Conservation (phyloP, 805 yeast genomes). For the Sugiyamaella valdiviana region DNA sequence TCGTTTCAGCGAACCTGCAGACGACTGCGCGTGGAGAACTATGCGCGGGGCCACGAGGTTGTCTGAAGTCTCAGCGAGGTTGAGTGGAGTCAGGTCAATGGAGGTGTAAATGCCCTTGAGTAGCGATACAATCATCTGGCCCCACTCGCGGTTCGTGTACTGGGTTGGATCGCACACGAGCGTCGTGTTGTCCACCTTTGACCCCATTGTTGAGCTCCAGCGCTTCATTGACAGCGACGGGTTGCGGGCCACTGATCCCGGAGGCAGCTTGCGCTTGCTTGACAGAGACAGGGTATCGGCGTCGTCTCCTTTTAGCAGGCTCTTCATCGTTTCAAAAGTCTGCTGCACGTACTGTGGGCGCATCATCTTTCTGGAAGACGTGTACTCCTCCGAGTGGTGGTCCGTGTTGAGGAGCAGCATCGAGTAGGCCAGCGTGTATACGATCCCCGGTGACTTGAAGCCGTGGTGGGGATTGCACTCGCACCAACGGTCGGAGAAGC, state of each 20-base stretch:
- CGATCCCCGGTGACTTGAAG: slow-evolving; percentile 47
- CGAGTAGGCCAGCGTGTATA: slow-evolving; percentile 67
- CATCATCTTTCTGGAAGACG: slow-evolving; percentile 29
- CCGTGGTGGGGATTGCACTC: slow-evolving; percentile 42
- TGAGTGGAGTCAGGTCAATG: slow-evolving; percentile 22
- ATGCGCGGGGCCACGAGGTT: slow-evolving; percentile 3
- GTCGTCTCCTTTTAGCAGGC: slow-evolving; percentile 13
- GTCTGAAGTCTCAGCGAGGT: slow-evolving; percentile 13
- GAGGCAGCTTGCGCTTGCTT: background rate
- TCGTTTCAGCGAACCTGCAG: slow-evolving; percentile 12
- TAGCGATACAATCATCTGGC: slow-evolving; percentile 12
- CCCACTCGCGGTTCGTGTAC: slow-evolving; percentile 20
- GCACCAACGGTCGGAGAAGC: slow-evolving; percentile 61
- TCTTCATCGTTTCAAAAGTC: slow-evolving; percentile 19
- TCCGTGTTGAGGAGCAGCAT: slow-evolving; percentile 72
- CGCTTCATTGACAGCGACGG: slow-evolving; percentile 12
- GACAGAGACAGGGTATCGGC: slow-evolving; percentile 9
- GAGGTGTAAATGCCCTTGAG: slow-evolving; percentile 21
- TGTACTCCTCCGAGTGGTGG: slow-evolving; percentile 47
- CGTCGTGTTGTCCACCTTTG: slow-evolving; percentile 10
- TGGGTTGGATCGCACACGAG: slow-evolving; percentile 10
- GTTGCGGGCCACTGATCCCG: background rate
- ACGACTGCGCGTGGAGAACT: slow-evolving; percentile 16
- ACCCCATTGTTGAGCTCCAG: slow-evolving; percentile 12
- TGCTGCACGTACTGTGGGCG: slow-evolving; percentile 30